Evolutionary conservation across 108 stramenopile species (phyloP), one percentile per base, ranked within the genome.

Genomic region (Cyclotella kingstonii): DNA sequence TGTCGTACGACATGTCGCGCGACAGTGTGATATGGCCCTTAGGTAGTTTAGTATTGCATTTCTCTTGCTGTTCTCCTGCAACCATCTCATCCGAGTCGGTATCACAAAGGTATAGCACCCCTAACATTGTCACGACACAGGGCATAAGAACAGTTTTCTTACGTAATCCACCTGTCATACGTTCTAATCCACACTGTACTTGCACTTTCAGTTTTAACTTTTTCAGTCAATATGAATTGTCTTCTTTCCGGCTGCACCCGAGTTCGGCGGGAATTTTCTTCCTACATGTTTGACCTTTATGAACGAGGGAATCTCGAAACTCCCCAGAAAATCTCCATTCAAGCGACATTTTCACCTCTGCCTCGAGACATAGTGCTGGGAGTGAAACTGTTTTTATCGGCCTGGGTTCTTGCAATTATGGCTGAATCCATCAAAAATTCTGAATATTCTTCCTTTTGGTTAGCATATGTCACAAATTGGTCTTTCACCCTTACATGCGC

Each of bases 401-500:
- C 43, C 28, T 62, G 61, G 61, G 36, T 62, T n/a, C 18, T 62
- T 3, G 33, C 48, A 10, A 15, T 39, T 18, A 26, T 62, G 61
- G 48, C 14, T 1, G 1, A 39, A 18, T 54, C 52, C 14, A 64
- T 64, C 40, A 11, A 23, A 31, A 1, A n/a, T 11, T 27, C 17
- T 11, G 34, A 49, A 23, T 17, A 38, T 39, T 14, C 21, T 4
- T 26, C 22, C 15, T 62, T 62, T 27, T 62, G 61, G 61, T 39
- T 62, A 22, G 61, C 61, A 38, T 62, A 62, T 39, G 38, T 62
- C 26, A 43, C 63, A 14, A 5, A 43, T 64, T 44, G 40, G 51
- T 50, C 41, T 4, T 43, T 39, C 31, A 40, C 25, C 25, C 3
- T 54, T 7, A 64, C 63, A 5, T 11, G 12, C 12, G 42, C 52